These are phyloP conservation scores for Capsicum pubescens DNA, from an alignment of 257 asterid genomes.

Conservation along the genomic window DNA sequence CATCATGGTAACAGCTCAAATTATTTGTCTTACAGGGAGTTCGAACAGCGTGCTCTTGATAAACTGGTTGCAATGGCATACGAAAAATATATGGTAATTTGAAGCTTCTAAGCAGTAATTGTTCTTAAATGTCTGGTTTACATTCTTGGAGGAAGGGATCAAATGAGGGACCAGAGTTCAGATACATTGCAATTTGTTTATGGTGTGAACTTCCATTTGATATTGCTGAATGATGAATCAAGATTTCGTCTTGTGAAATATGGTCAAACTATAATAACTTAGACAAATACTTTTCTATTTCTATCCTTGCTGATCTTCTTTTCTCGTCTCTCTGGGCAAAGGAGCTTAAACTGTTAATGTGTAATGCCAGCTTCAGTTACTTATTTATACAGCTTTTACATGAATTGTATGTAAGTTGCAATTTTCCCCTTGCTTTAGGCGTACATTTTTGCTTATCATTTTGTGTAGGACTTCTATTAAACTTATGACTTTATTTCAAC, in stretches of 20 bases:
- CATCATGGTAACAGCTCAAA: slow-evolving; percentile 35
- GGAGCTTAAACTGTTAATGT: slow-evolving; percentile 5
- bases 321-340: neutral
- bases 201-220: neutral
- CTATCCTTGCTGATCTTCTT: slow-evolving; percentile 1
- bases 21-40: slow-evolving; percentile 61
- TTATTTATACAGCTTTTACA: neutral
- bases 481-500: neutral
- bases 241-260: slow-evolving; percentile 14
- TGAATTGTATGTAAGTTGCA: neutral
- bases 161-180: neutral
- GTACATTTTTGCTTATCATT: neutral
- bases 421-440: slow-evolving; percentile 17
- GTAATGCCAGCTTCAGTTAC: neutral
- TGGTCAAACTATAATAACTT: slow-evolving; percentile 3
- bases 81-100: slow-evolving; percentile 82
- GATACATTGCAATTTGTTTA: neutral
- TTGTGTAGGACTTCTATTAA: neutral
- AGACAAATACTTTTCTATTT: slow-evolving; percentile 3
- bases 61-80: slow-evolving; percentile 83
- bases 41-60: slow-evolving; percentile 74
- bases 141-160: neutral
- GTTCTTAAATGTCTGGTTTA: slow-evolving; percentile 24
- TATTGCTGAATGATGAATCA: slow-evolving; percentile 14
- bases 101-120: slow-evolving; percentile 34